Evolutionary conservation across 1,284 basidiomycete genomes (phyloP).

Genomic region (Amylostereum areolatum): DNA sequence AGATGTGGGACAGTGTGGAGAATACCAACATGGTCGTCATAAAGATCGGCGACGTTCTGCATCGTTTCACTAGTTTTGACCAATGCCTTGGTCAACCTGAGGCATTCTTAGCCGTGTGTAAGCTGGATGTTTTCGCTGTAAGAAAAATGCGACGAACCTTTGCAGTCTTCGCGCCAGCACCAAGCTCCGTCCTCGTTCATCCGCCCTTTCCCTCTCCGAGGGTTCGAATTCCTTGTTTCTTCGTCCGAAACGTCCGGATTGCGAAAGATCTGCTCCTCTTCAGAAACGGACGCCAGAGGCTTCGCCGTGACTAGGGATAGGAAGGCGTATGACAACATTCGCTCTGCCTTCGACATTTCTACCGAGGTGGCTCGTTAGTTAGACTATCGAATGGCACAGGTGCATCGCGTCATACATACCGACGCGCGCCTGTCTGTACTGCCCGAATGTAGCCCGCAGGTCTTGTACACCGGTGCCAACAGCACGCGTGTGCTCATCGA

Average conservation of each 20-base stretch:
- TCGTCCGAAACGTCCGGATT: conserved; percentile 18
- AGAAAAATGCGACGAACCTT: conserved; percentile 34
- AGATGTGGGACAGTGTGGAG: background rate
- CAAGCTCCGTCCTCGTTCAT: conserved; percentile 73
- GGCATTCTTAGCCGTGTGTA: conserved; percentile 46
- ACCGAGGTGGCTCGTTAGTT: background rate
- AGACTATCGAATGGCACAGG: background rate
- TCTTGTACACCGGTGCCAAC: conserved; percentile 65
- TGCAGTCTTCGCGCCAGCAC: conserved; percentile 79
- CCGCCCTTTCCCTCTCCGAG: conserved; percentile 38
- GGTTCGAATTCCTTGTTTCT: conserved; percentile 15
- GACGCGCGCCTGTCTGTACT: conserved; percentile 57
- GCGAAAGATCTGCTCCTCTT: conserved; percentile 24
- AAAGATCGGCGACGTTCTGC: conserved; percentile 69
- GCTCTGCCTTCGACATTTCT: conserved; percentile 74
- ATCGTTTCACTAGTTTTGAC: conserved; percentile 74
- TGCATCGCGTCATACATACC: conserved; percentile 36
- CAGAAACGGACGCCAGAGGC: conserved; percentile 49
- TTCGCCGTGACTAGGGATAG: conserved; percentile 66
- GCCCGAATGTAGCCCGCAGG: conserved; percentile 54
- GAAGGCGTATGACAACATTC: conserved; percentile 63
- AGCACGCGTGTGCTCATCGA: conserved; percentile 58
- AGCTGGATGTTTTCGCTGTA: background rate
- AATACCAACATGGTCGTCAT: conserved; percentile 65
- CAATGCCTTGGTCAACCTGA: conserved; percentile 71